A percentile compares a stretch with the other conserved stretches of the same genome.
These are phyloP conservation scores for Ustilago xerochloae DNA, from an alignment of 1,284 basidiomycete species.

Conservation along the genomic window DNA sequence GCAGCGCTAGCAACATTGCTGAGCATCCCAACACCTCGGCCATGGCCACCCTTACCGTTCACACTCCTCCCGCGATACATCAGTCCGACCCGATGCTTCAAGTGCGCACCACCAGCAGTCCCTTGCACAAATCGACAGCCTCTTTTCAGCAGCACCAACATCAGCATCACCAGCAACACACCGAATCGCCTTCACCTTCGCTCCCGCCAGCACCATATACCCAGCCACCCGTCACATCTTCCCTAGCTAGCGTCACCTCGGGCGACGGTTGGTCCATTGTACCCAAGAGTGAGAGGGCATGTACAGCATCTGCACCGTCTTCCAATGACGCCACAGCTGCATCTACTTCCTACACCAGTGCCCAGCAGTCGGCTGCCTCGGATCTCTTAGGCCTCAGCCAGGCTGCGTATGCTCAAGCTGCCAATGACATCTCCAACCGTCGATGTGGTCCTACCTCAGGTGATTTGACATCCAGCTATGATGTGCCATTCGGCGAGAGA, in stretches of 20 bases:
- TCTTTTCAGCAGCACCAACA: conserved; percentile 14
- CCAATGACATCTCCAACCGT: conserved; percentile 31
- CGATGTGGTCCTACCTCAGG: conserved; percentile 23
- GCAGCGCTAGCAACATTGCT: not conserved
- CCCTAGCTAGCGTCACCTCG: conserved; percentile 23
- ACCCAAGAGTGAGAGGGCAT: conserved; percentile 20
- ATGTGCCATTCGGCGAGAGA: conserved; percentile 46
- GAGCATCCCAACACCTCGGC: conserved; percentile 40
- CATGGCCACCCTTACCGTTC: conserved; percentile 43
- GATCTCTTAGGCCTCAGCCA: conserved; percentile 23
- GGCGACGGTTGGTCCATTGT: conserved; percentile 46
- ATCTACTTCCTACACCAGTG: not conserved
- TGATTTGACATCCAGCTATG: conserved; percentile 25
- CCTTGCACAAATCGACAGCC: conserved; percentile 16
- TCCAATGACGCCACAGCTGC: not conserved
- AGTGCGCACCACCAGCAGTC: conserved; percentile 24
- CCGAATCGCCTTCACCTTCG: conserved; percentile 18
- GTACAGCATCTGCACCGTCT: not conserved
- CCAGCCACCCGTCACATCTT: conserved; percentile 31
- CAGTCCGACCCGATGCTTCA: conserved; percentile 43
- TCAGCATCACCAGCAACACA: conserved; percentile 8
- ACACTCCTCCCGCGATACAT: conserved; percentile 29
- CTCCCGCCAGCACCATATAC: conserved; percentile 30
- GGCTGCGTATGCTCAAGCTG: conserved; percentile 19
- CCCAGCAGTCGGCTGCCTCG: conserved; percentile 10